Evolutionary conservation across 306 rosid species (phyloP).

Genomic region (Glycyrrhiza uralensis): DNA sequence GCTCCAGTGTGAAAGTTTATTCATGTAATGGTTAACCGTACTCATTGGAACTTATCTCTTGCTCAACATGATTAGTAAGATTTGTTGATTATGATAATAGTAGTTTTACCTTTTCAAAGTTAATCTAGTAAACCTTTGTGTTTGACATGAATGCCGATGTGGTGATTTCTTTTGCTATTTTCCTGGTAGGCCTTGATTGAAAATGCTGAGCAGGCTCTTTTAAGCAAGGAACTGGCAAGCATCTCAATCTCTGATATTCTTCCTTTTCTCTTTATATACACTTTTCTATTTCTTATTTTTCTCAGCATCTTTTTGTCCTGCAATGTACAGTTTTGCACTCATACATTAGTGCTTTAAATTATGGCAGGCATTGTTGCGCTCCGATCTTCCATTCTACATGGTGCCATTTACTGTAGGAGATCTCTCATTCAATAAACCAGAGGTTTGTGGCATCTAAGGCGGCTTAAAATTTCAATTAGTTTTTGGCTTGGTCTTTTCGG

Average conservation of each 20-base stretch:
- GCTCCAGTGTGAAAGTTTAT: background rate
- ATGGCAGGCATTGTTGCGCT: conserved; percentile 78
- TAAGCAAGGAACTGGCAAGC: conserved; percentile 95
- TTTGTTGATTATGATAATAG: background rate
- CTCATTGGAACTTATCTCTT: background rate
- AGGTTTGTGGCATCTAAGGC: conserved; percentile 54
- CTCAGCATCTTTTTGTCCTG: background rate
- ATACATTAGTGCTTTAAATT: conserved; percentile 20
- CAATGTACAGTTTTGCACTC: conserved; percentile 14
- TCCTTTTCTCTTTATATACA: background rate
- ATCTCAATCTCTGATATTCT: conserved; percentile 15
- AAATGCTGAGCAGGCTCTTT: conserved; percentile 79
- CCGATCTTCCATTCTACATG: conserved; percentile 93
- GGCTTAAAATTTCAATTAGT: conserved; percentile 15
- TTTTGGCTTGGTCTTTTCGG: conserved; percentile 2
- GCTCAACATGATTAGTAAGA: conserved; percentile 21
- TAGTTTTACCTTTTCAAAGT: background rate
- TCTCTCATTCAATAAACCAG: conserved; percentile 67
- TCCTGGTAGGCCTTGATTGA: conserved; percentile 65
- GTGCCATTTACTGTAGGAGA: conserved; percentile 68
- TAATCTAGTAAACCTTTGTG: background rate
- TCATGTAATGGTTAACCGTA: conserved; percentile 5
- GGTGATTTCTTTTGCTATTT: conserved; percentile 21
- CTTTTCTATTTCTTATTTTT: background rate
- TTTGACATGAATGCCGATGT: background rate